Conservation (phyloP, 2,329 filamentous ascomycete genomes). For the Ophidiomyces ophidiicola region DNA sequence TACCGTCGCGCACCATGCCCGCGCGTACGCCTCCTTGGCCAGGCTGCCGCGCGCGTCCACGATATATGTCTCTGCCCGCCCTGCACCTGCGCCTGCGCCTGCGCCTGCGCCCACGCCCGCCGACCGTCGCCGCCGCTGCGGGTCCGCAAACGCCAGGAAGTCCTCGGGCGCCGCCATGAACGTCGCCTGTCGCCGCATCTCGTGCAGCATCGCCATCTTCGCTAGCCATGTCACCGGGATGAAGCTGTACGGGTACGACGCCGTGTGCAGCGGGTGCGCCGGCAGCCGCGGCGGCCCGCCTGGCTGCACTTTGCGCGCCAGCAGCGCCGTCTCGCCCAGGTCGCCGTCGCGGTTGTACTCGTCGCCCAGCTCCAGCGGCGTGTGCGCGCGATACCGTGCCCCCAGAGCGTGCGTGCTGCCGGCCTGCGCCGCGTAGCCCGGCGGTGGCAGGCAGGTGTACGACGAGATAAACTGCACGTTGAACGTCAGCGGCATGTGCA, state of each 20-base stretch:
- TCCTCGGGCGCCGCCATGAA: constrained; percentile 5
- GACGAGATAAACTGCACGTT: constrained; percentile 45
- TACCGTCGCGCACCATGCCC: constrained; percentile 35
- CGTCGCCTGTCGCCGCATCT: constrained; percentile 7
- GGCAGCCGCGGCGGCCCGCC: constrained; percentile 22
- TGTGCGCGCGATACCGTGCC: constrained; percentile 10
- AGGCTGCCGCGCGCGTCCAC: constrained; percentile 27
- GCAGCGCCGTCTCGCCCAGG: constrained; percentile 8
- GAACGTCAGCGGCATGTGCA: constrained; percentile 35
- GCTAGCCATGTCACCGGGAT: constrained; percentile 21
- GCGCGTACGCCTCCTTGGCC: constrained; percentile 31
- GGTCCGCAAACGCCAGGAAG: constrained; percentile 3
- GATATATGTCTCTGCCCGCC: constrained; percentile 19
- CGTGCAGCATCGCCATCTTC: constrained; percentile 14
- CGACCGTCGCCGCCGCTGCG: not conserved
- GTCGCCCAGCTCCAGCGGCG: constrained; percentile 4
- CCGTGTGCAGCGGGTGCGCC: constrained; percentile 29
- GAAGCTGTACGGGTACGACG: constrained; percentile 23
- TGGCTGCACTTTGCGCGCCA: constrained; percentile 5
- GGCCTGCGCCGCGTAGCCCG: constrained; percentile 19
- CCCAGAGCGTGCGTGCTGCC: not conserved
- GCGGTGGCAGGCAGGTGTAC: constrained; percentile 41
- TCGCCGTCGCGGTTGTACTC: constrained; percentile 1
- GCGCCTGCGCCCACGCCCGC: no score
- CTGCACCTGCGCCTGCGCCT: not conserved